These are phyloP conservation scores for Climacium dendroides DNA, from an alignment of 225 moss, liverwort and hornwort genomes.

Conservation along the genomic window DNA sequence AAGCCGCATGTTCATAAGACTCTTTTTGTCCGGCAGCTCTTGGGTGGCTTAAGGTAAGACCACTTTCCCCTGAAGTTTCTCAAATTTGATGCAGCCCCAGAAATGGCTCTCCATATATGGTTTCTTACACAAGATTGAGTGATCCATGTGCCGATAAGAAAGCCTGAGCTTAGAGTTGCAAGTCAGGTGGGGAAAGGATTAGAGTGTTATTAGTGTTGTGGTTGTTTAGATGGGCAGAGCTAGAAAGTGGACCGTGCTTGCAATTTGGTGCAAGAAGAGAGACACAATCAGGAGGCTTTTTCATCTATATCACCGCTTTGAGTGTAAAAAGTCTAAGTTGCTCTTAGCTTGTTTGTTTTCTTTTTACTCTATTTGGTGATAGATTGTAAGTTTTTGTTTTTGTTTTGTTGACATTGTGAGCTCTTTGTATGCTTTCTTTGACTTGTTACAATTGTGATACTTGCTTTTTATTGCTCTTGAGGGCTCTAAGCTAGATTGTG, in stretches of 20 bases:
- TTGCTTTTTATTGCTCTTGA: neutral
- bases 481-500: too few species aligned
- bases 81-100: rapidly evolving
- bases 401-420: too few species aligned
- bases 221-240: neutral
- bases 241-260: neutral
- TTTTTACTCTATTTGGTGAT: rapidly evolving
- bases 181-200: neutral
- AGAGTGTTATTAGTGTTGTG: too few species aligned
- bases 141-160: rapidly evolving
- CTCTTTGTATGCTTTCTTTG: neutral
- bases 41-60: neutral
- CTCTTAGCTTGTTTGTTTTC: neutral
- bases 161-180: neutral
- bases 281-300: rapidly evolving
- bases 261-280: neutral
- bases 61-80: neutral
- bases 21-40: neutral
- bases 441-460: neutral
- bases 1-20: too few species aligned
- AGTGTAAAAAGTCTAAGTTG: neutral
- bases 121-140: neutral
- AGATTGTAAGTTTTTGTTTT: neutral
- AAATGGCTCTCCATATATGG: too few species aligned
- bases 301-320: neutral